Evolutionary conservation across 169 alveolate genomes (phyloP).

Genomic region (Toxoplasma gondii): DNA sequence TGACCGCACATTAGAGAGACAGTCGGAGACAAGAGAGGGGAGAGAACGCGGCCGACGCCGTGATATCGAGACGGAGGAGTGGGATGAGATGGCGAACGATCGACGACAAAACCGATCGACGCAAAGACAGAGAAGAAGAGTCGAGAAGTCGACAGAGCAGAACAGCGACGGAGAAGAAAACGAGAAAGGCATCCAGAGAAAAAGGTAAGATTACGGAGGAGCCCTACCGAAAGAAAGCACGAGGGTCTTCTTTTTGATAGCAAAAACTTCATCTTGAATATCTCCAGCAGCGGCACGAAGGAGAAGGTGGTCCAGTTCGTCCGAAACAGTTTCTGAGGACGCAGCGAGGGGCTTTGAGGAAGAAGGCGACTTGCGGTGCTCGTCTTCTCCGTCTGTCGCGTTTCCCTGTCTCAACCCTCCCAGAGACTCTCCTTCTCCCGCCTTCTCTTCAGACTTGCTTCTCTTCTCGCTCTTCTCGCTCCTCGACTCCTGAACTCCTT

Average conservation of each 20-base stretch:
- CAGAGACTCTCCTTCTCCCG: background rate
- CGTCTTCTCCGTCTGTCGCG: background rate
- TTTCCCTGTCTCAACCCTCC: background rate
- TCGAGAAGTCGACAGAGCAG: background rate
- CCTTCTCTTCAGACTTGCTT: background rate
- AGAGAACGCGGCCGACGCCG: background rate
- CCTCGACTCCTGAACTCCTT: background rate
- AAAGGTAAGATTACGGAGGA: no score
- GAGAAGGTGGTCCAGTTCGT: background rate
- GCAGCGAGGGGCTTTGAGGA: background rate
- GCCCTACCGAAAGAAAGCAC: conserved; percentile 20
- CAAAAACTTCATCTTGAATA: background rate
- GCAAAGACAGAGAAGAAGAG: background rate
- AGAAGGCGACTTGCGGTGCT: background rate
- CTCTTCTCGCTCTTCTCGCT: background rate
- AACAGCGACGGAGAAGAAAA: background rate
- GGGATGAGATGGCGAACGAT: no score
- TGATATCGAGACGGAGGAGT: no score
- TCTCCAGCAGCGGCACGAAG: background rate
- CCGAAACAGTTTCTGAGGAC: background rate
- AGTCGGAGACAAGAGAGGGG: background rate
- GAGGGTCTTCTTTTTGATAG: background rate
- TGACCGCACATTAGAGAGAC: no score
- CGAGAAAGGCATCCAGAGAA: background rate
- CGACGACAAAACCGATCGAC: background rate